These are phyloP conservation scores for Orychophragmus violaceus DNA, from an alignment of 345 rosid species.

Conservation along the genomic window DNA sequence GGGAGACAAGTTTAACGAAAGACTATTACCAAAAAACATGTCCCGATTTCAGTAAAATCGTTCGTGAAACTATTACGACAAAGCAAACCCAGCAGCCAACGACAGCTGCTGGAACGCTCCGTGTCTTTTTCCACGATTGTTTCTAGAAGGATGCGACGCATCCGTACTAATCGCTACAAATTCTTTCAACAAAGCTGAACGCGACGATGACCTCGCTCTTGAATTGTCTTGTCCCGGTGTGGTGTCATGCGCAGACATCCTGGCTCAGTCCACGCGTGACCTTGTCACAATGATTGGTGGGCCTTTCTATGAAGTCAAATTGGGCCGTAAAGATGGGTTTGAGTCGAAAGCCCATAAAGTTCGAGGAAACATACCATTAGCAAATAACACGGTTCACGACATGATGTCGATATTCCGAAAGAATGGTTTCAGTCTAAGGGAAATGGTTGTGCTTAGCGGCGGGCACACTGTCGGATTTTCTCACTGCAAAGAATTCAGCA, in stretches of 20 bases:
- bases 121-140: slow-evolving; percentile 56
- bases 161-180: slow-evolving; percentile 43
- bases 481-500: slow-evolving; percentile 41
- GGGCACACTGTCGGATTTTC: slow-evolving; percentile 53
- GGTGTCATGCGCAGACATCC: slow-evolving; percentile 55
- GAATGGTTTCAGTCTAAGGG: slow-evolving; percentile 35
- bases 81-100: slow-evolving; percentile 33
- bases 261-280: slow-evolving; percentile 48
- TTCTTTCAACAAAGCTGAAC: slow-evolving; percentile 43
- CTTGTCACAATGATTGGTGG: slow-evolving; percentile 54
- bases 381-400: slow-evolving; percentile 31
- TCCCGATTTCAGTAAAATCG: slow-evolving; percentile 40
- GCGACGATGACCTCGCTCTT: slow-evolving; percentile 36
- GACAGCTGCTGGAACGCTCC: slow-evolving; percentile 52
- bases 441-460: slow-evolving; percentile 47
- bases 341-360: slow-evolving; percentile 34
- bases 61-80: slow-evolving; percentile 33
- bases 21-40: slow-evolving; percentile 44
- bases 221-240: slow-evolving; percentile 49
- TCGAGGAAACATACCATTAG: slow-evolving; percentile 28
- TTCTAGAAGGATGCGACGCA: slow-evolving; percentile 55
- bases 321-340: slow-evolving; percentile 53
- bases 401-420: slow-evolving; percentile 23
- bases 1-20: not conserved
- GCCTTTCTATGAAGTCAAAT: slow-evolving; percentile 35